These are phyloP conservation scores for Lipomyces yamadae DNA, from an alignment of 805 yeast genomes.

Conservation along the genomic window DNA sequence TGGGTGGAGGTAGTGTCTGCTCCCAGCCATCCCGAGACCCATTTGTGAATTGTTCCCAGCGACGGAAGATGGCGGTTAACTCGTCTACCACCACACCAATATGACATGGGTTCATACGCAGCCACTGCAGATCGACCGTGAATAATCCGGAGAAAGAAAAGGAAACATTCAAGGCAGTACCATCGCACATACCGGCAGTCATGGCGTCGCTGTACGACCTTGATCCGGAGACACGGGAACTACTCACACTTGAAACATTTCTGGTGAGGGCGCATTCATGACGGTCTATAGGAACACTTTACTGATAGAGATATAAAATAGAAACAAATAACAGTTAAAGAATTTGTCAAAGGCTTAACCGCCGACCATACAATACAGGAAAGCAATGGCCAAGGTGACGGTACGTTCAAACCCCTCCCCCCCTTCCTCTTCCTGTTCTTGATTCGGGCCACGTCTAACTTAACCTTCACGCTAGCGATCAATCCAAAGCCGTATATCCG, in stretches of 20 bases:
- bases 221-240: conserved; percentile 31
- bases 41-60: too few relatives aligned
- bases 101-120: background rate
- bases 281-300: background rate
- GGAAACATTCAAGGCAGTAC: background rate
- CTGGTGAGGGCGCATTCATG: conserved; percentile 21
- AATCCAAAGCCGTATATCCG: conserved; percentile 96
- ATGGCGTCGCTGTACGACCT: conserved; percentile 34
- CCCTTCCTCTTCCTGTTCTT: background rate
- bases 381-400: conserved; percentile 12
- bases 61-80: too few relatives aligned
- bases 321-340: conserved; percentile 28
- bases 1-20: too few relatives aligned
- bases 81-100: too few relatives aligned
- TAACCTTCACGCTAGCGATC: conserved; percentile 44
- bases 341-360: conserved; percentile 37
- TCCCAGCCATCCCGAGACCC: too few relatives aligned
- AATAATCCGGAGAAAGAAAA: background rate
- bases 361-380: conserved; percentile 29
- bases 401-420: conserved; percentile 12
- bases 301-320: conserved; percentile 6
- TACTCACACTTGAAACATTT: conserved; percentile 38
- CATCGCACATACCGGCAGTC: background rate
- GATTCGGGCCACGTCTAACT: background rate
- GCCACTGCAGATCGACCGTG: background rate